These are phyloP conservation scores for Malus domestica DNA, from an alignment of 306 rosid genomes.

Conservation along the genomic window DNA sequence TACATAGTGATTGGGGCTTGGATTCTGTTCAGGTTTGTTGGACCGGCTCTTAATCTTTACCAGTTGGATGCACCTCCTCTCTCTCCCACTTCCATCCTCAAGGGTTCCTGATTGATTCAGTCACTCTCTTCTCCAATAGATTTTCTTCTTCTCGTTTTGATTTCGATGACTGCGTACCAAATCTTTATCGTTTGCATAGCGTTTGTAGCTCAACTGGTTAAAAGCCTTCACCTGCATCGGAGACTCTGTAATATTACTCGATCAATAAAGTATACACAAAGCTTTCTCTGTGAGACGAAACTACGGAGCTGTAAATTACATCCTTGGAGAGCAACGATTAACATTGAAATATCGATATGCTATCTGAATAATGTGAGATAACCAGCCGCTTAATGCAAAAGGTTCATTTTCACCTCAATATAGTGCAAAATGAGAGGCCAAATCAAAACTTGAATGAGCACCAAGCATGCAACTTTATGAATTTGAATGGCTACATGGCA, in stretches of 20 bases:
- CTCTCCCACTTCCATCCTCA: constrained; percentile 55
- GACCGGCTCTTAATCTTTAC: constrained; percentile 80
- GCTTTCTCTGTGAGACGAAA: constrained; percentile 13
- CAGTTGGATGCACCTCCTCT: constrained; percentile 77
- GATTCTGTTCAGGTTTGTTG: constrained; percentile 81
- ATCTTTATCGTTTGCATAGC: not conserved
- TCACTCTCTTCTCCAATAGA: not conserved
- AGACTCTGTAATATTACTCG: not conserved
- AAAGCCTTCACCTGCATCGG: too few relatives aligned
- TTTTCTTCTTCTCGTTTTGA: not conserved
- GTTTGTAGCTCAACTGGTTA: not conserved
- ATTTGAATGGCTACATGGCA: constrained; percentile 32
- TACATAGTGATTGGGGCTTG: constrained; percentile 81
- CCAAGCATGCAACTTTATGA: constrained; percentile 14
- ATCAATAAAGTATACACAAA: constrained; percentile 8
- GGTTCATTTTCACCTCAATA: constrained; percentile 14
- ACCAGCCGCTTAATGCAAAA: constrained; percentile 12
- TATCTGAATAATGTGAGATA: constrained; percentile 9
- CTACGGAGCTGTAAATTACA: constrained; percentile 19
- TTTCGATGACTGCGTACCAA: not conserved
- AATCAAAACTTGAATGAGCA: constrained; percentile 25
- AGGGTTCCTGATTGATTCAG: constrained; percentile 38
- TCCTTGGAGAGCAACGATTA: constrained; percentile 9
- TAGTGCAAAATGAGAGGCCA: constrained; percentile 21
- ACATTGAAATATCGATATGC: not conserved